These are phyloP conservation scores for Globisporangium cystogenes DNA, from an alignment of 352 stramenopile genomes.

Conservation along the genomic window DNA sequence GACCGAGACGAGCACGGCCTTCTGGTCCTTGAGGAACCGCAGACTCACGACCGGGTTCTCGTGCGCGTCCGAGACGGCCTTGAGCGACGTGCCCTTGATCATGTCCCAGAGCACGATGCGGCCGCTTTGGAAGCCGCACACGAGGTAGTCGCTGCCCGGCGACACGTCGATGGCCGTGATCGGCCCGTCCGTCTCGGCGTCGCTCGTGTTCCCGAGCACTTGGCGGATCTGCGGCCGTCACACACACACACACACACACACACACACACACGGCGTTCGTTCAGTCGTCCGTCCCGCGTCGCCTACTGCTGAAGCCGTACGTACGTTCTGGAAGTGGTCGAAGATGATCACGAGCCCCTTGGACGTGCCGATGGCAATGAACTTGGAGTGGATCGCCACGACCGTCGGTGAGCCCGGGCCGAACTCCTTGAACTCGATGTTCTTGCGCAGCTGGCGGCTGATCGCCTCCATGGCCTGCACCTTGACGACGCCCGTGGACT, in stretches of 20 bases:
- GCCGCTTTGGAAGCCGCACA: slow-evolving; percentile 92
- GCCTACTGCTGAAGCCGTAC: too few relatives aligned
- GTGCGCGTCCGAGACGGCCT: slow-evolving; percentile 87
- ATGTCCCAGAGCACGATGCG: slow-evolving; percentile 96
- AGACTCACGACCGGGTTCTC: slow-evolving; percentile 86
- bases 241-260: background rate
- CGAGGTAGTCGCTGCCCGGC: slow-evolving; percentile 84
- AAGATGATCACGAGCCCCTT: slow-evolving; percentile 94
- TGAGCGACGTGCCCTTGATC: slow-evolving; percentile 91
- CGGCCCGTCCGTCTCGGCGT: slow-evolving; percentile 63
- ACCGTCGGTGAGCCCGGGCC: slow-evolving; percentile 89
- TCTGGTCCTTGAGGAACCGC: slow-evolving; percentile 84
- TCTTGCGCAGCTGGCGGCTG: slow-evolving; percentile 87
- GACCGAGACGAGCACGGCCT: slow-evolving; percentile 76
- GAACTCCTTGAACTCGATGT: slow-evolving; percentile 90
- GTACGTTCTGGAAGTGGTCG: slow-evolving; percentile 95
- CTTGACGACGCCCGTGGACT: slow-evolving; percentile 79
- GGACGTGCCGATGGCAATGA: slow-evolving; percentile 96
- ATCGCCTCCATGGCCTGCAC: slow-evolving; percentile 89
- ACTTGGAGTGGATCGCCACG: slow-evolving; percentile 94
- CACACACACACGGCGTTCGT: background rate
- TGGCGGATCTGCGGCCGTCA: slow-evolving; percentile 54
- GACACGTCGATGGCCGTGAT: slow-evolving; percentile 89
- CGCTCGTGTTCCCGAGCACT: slow-evolving; percentile 83
- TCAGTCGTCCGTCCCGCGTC: too few relatives aligned